Evolutionary conservation across 805 yeast species (phyloP), one percentile per base, ranked within the genome.

Genomic region (Monosporozyma unispora): DNA sequence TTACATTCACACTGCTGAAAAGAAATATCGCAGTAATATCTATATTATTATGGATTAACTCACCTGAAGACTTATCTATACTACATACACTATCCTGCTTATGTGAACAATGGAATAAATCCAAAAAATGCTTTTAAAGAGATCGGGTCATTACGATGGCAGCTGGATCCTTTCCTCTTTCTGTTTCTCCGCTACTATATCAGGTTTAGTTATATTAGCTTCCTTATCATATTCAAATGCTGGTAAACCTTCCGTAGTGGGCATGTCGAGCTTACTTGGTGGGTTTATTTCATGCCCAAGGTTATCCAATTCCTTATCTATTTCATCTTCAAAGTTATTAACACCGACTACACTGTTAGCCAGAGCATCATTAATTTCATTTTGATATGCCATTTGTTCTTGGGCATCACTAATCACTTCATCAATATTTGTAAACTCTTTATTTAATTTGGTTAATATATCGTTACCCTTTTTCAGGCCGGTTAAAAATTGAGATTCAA

Each of bases 401-500:
- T 84, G 87, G 19, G 86, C 76, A 47, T 87, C 90, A 63, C 90
- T 96, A 77, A 91, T 69, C 3, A 91, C 73, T 59, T 74, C 76
- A 56, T 90, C 96, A n/a, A 89, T 84, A 57, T 79, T 78, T 33
- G 79, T 80, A 78, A 90, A 78, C 58, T 91, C 96, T 45, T 71
- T 69, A 64, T 93, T 93, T 52, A 93, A 72, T 56, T 79, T 80
- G 55, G 77, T 82, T 56, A 93, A 75, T 11, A 87, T 87, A 47
- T 74, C 69, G 60, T 85, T 89, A 22, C 99, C 98, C 55, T 84
- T 82, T 56, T 81, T 75, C 28, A 93, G 70, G 0, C 97, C 96
- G 51, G 76, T 77, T 3, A 90, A 56, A 40, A 93, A 89, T 58
- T 89, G 96, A 54, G 81, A 80, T 62, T 93, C 98, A 29, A 93